phyloP scores from a whole-genome alignment of 1,284 basidiomycete genomes.

The Ganoderma boninense region DNA sequence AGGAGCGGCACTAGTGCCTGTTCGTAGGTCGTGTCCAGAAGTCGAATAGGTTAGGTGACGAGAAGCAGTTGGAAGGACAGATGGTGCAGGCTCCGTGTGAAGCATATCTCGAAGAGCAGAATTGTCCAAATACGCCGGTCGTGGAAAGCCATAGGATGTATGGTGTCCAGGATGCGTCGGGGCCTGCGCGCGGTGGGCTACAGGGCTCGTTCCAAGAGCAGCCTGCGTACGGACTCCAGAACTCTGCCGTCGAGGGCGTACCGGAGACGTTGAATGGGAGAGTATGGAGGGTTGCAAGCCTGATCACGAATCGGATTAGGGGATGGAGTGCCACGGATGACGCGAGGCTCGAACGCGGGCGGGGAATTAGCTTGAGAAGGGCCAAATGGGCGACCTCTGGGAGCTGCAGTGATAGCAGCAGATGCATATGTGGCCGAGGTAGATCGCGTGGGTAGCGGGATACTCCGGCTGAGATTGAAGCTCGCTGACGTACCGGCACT shows the following conservation, averaged over 20 bases:
- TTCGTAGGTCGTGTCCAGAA: constrained; percentile 17
- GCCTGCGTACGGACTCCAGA: constrained; percentile 28
- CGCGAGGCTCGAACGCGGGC: constrained; percentile 65
- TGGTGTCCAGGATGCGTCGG: constrained; percentile 16
- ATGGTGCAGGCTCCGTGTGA: constrained; percentile 62
- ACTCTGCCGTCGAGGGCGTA: constrained; percentile 51
- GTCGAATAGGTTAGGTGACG: constrained; percentile 17
- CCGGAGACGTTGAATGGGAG: constrained; percentile 50
- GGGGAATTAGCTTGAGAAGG: constrained; percentile 21
- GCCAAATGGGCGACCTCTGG: constrained; percentile 22
- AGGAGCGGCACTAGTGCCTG: constrained; percentile 31
- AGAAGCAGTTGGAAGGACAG: constrained; percentile 43
- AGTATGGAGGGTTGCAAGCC: constrained; percentile 28
- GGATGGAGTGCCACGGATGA: constrained; percentile 60
- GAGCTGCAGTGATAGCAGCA: constrained; percentile 17
- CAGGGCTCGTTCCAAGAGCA: constrained; percentile 15
- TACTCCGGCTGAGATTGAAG: constrained; percentile 17
- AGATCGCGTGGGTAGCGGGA: constrained; percentile 25
- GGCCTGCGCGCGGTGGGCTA: constrained; percentile 18
- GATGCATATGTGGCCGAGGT: constrained; percentile 30
- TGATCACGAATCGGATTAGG: constrained; percentile 33
- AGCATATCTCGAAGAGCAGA: constrained; percentile 75
- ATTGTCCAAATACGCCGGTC: constrained; percentile 78
- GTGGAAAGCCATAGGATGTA: constrained; percentile 56
- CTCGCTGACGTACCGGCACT: constrained; percentile 22